A percentile compares a stretch with the other conserved stretches of the same genome.
phyloP scores from a whole-genome alignment of 106 monocot genomes.

The Acorus calamus region DNA sequence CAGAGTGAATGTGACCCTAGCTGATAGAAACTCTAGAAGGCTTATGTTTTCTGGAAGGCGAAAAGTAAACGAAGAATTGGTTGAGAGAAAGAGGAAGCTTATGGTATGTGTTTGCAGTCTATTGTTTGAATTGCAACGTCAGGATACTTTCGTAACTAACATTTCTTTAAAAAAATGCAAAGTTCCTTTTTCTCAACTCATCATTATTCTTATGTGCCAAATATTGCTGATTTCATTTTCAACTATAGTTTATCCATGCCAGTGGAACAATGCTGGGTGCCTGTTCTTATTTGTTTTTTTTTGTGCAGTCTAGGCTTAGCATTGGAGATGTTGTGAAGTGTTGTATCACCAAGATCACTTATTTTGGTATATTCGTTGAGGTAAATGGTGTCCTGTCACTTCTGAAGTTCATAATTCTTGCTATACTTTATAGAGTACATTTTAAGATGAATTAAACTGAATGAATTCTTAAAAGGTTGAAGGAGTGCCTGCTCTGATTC shows the following conservation, averaged over 20 bases:
- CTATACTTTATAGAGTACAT: too few relatives aligned
- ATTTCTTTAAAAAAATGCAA: too few relatives aligned
- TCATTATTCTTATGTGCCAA: too few relatives aligned
- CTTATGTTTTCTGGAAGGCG: slow-evolving; percentile 73
- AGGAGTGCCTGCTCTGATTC: slow-evolving; percentile 84
- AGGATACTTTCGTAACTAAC: too few relatives aligned
- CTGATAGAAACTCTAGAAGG: slow-evolving; percentile 59
- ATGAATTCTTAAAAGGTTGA: slow-evolving; percentile 54
- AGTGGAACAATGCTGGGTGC: too few relatives aligned
- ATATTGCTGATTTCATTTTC: too few relatives aligned
- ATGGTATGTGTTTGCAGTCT: slow-evolving; percentile 45
- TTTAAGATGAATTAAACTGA: slow-evolving; percentile 1
- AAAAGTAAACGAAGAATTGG: slow-evolving; percentile 68
- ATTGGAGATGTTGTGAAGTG: slow-evolving; percentile 89
- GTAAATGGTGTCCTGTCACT: slow-evolving; percentile 20
- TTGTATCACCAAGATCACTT: slow-evolving; percentile 61
- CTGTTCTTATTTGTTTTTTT: slow-evolving; percentile 4
- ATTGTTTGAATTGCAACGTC: too few relatives aligned
- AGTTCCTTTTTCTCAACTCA: too few relatives aligned
- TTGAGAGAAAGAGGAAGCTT: slow-evolving; percentile 71
- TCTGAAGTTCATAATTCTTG: too few relatives aligned
- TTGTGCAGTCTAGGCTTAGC: slow-evolving; percentile 61
- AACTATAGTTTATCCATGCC: too few relatives aligned
- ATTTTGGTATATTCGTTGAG: slow-evolving; percentile 96
- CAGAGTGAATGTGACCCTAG: slow-evolving; percentile 45